Percentiles rank a stretch among this genome's conserved stretches.
These are phyloP conservation scores for Chytriomyces hyalinus DNA, from an alignment of 192 early-diverging fungal species.

Conservation along the genomic window DNA sequence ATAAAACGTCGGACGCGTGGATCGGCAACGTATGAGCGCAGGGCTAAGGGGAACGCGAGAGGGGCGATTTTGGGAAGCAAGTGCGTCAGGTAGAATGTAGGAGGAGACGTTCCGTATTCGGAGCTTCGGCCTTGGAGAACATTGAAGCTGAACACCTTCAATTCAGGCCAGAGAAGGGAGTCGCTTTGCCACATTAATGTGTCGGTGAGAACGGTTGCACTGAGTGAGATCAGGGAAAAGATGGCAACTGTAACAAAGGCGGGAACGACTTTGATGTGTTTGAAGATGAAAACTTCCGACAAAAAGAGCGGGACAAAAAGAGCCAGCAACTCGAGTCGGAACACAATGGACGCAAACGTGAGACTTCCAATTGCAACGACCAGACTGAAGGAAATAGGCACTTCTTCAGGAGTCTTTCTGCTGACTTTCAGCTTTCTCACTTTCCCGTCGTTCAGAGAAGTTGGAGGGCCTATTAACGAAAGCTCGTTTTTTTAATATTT, in stretches of 20 bases:
- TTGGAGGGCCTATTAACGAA: slow-evolving; percentile 71
- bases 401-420: neutral
- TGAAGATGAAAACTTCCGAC: slow-evolving; percentile 36
- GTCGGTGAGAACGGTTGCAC: slow-evolving; percentile 65
- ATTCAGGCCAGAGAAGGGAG: slow-evolving; percentile 73
- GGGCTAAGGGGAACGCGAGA: slow-evolving; percentile 67
- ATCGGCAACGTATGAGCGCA: slow-evolving; percentile 41
- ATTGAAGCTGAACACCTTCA: slow-evolving; percentile 77
- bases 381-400: neutral
- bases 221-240: slow-evolving; percentile 28
- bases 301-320: slow-evolving; percentile 58
- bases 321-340: slow-evolving; percentile 65
- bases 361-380: slow-evolving; percentile 8
- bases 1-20: slow-evolving; percentile 57
- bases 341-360: slow-evolving; percentile 53
- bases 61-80: slow-evolving; percentile 81
- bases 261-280: slow-evolving; percentile 31
- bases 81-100: slow-evolving; percentile 70
- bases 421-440: neutral
- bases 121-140: slow-evolving; percentile 60
- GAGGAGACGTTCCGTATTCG: slow-evolving; percentile 77
- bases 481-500: too few relatives aligned
- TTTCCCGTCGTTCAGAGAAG: slow-evolving; percentile 62
- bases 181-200: slow-evolving; percentile 76
- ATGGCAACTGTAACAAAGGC: slow-evolving; percentile 9